Percentiles rank a stretch among this genome's conserved stretches.
Evolutionary conservation across 148 eudicot genomes (phyloP).

Genomic region (Rhododendron simsii): DNA sequence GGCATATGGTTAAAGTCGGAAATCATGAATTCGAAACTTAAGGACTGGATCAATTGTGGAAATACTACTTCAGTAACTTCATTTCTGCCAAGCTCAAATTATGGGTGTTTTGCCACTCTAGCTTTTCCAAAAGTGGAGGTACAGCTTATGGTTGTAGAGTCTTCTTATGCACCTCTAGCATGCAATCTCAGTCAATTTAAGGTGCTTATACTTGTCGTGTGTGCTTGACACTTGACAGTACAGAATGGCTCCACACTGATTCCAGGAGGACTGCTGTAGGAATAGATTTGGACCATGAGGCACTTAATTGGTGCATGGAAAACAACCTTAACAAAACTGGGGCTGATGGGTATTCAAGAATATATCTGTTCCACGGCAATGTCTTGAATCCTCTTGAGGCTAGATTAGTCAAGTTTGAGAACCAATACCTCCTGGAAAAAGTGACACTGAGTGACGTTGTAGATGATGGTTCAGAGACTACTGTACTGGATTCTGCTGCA

Average conservation of each 20-base stretch:
- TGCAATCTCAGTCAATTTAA: background rate
- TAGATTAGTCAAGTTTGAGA: slow-evolving; percentile 43
- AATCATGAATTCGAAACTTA: background rate
- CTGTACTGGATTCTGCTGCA: slow-evolving; percentile 12
- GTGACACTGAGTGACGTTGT: slow-evolving; percentile 26
- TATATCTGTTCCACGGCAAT: slow-evolving; percentile 85
- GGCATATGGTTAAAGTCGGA: background rate
- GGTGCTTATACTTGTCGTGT: slow-evolving; percentile 5
- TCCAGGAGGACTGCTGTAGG: slow-evolving; percentile 87
- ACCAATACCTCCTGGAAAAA: slow-evolving; percentile 38
- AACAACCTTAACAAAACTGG: slow-evolving; percentile 69
- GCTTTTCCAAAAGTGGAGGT: background rate
- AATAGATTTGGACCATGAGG: slow-evolving; percentile 84
- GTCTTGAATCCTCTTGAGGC: slow-evolving; percentile 76
- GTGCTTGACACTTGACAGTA: slow-evolving; percentile 42
- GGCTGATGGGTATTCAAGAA: slow-evolving; percentile 59
- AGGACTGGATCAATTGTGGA: background rate
- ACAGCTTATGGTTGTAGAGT: background rate
- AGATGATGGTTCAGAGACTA: slow-evolving; percentile 24
- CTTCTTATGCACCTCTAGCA: background rate
- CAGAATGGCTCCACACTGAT: slow-evolving; percentile 87
- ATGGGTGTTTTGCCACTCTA: background rate
- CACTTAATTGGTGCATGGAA: slow-evolving; percentile 86
- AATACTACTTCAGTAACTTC: background rate
- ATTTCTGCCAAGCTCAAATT: background rate